Evolutionary conservation across 2,329 filamentous ascomycete species (phyloP).

Genomic region (Aspergillus novofumigatus): DNA sequence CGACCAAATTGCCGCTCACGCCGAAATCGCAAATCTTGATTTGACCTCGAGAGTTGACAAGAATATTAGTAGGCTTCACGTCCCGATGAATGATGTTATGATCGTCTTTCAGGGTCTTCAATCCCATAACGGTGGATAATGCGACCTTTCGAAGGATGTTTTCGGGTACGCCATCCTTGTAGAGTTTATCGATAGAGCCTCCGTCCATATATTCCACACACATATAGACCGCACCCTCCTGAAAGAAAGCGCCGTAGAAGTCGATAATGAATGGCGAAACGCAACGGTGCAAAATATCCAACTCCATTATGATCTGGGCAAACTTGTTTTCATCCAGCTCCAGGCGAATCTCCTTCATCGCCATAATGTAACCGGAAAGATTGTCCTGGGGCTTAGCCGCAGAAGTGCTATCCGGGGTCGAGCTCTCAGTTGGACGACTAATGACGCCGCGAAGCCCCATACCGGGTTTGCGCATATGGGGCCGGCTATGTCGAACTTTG

Average conservation of each 20-base stretch:
- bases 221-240: slow-evolving; percentile 97
- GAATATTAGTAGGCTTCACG: slow-evolving; percentile 98
- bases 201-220: slow-evolving; percentile 99
- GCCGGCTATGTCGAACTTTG: slow-evolving; percentile 83
- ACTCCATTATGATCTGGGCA: slow-evolving; percentile 92
- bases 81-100: slow-evolving; percentile 99
- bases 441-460: slow-evolving; percentile 59
- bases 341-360: slow-evolving; percentile 97
- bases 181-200: slow-evolving; percentile 94
- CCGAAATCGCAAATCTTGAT: slow-evolving; percentile 99
- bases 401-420: slow-evolving; percentile 10
- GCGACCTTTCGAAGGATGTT: slow-evolving; percentile 85
- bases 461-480: slow-evolving; percentile 57
- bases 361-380: slow-evolving; percentile 73
- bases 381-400: slow-evolving; percentile 20
- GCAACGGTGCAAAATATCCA: slow-evolving; percentile 93
- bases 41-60: slow-evolving; percentile 83
- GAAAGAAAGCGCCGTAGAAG: slow-evolving; percentile 98
- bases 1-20: slow-evolving; percentile 92
- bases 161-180: slow-evolving; percentile 85
- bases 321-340: slow-evolving; percentile 97
- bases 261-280: slow-evolving; percentile 96
- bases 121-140: slow-evolving; percentile 79
- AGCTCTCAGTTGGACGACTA: slow-evolving; percentile 30
- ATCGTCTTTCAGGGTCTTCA: slow-evolving; percentile 92